A percentile compares a stretch with the other conserved stretches of the same genome.
Conservation (phyloP, 495 filamentous ascomycete species). For the Clohesyomyces aquaticus region DNA sequence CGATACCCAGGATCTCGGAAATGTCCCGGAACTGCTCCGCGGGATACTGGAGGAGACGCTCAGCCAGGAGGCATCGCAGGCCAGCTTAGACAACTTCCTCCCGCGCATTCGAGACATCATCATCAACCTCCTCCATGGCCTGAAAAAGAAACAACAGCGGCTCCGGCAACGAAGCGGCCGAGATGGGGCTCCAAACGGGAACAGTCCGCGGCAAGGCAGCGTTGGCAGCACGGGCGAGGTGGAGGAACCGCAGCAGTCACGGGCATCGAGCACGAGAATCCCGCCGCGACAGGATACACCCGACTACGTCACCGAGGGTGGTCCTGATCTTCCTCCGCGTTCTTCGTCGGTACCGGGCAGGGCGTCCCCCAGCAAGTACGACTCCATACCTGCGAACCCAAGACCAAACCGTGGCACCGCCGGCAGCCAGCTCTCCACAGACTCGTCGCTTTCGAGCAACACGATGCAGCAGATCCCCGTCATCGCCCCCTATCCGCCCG, state of each 20-base stretch:
- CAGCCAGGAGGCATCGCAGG: conserved; percentile 91
- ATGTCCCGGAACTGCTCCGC: conserved; percentile 88
- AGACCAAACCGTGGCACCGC: conserved; percentile 53
- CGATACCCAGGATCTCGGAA: conserved; percentile 88
- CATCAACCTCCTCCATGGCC: conserved; percentile 90
- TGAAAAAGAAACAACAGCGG: conserved; percentile 94
- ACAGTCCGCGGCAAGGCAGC: conserved; percentile 63
- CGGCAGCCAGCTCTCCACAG: conserved; percentile 47
- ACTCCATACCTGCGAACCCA: conserved; percentile 44
- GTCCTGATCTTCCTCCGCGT: conserved; percentile 52
- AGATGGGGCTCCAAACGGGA: conserved; percentile 54
- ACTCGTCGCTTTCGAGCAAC: conserved; percentile 66
- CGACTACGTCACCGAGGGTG: conserved; percentile 55
- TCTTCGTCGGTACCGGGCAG: conserved; percentile 50
- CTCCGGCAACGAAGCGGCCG: conserved; percentile 77
- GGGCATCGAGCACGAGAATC: conserved; percentile 40
- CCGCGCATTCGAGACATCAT: conserved; percentile 96
- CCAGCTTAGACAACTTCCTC: conserved; percentile 88
- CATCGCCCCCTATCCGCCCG: conserved; percentile 65
- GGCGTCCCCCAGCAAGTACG: conserved; percentile 42
- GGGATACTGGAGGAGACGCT: conserved; percentile 92
- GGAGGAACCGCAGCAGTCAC: conserved; percentile 58
- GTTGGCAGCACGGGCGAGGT: conserved; percentile 63
- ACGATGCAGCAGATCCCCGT: conserved; percentile 71
- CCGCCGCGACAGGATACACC: conserved; percentile 55